Evolutionary conservation across 2,329 filamentous ascomycete genomes (phyloP), one percentile per base, ranked within the genome.

Genomic region (Talaromyces albobiverticillius): DNA sequence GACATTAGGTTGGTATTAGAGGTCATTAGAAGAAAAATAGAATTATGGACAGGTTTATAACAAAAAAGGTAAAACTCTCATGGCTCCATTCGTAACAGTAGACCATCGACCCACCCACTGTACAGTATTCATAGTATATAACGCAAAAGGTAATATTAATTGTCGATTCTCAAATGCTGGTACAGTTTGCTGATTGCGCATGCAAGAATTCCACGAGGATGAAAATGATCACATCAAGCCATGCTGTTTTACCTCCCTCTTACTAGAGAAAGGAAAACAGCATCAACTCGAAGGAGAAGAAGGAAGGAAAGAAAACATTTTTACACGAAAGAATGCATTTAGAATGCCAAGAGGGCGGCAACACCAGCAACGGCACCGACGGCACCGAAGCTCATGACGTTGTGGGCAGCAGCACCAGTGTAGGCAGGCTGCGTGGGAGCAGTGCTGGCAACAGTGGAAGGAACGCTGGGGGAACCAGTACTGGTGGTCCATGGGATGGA

Each of bases 381-480:
- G 49, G 66, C 68, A 56, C 69, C 69, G 56, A 70, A 57, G 66
- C 66, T 67, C 58, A 65, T 57, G 54, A 58, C 64, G 59, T 65
- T 71, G 55, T 64, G 69, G 62, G 64, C 64, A 54, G 69, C 69
- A 58, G 59, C 64, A 51, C 62, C 64, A 57, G 65, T 71, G 67
- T 59, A 70, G 55, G 20, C 50, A n/a, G 58, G 51, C 20, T 51
- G 47, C 14, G 60, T 54, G 54, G 51, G 56, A 29, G 57, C 51
- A 34, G 52, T 55, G 57, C 29, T 49, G 29, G 57, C 32, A 13
- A 47, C 34, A 26, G 55, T 25, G 40, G 51, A 36, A 20, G 53
- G 46, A n/a, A 42, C 38, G 36, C 42, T 41, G 36, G 55, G 45
- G 18, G 34, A 6, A n/a, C 32, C 49, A 22, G 48, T 34, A 41